Evolutionary conservation across 1,284 basidiomycete genomes (phyloP), one percentile per base, ranked within the genome.

Genomic region (Trichosporon ovoides): DNA sequence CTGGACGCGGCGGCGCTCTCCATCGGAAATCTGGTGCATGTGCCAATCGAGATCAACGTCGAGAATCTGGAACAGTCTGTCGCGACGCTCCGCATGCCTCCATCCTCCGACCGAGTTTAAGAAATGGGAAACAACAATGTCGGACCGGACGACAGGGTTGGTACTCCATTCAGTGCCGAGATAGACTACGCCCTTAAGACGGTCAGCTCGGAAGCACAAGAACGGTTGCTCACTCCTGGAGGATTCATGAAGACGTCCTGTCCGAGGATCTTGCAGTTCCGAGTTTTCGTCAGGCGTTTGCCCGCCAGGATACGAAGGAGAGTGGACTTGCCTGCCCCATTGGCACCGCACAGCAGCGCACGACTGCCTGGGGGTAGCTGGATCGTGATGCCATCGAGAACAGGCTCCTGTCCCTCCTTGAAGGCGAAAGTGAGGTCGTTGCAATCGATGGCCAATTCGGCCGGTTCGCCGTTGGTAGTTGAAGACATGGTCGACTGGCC

Each of bases 311-410:
- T 88, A 67, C 96, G 89, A 16, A 99, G 82, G 16, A 99, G 80
- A 1, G 95, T 98, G 24, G 92, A 95, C 77, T 99, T 98, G 20
- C 95, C 95, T 51, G 91, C 91, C 75, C 92, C 91, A 72, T 95
- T 95, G n/a, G 91, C 89, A 53, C 92, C 92, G 33, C 94, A 80
- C 34, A 96, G 78, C 60, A 96, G 82, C 50, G 89, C 91, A 49
- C 92, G 81, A 9, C 88, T 87, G 0, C 89, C 91, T 33, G 77
- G 81, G 3, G 85, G 83, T 3, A 95, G 82, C 60, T 81, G 68
- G 43, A 95, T 78, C 64, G 81, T 80, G 61, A 94, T 80, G 67
- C 85, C 77, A n/a, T 79, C 69, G 52, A 97, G 82, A 1, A 88
- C 76, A 6, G 76, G 72, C 33, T 72, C 70, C 20, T 71, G 68